These are phyloP conservation scores for Epichloe baconii DNA, from an alignment of 2,329 filamentous ascomycete species.

Conservation along the genomic window DNA sequence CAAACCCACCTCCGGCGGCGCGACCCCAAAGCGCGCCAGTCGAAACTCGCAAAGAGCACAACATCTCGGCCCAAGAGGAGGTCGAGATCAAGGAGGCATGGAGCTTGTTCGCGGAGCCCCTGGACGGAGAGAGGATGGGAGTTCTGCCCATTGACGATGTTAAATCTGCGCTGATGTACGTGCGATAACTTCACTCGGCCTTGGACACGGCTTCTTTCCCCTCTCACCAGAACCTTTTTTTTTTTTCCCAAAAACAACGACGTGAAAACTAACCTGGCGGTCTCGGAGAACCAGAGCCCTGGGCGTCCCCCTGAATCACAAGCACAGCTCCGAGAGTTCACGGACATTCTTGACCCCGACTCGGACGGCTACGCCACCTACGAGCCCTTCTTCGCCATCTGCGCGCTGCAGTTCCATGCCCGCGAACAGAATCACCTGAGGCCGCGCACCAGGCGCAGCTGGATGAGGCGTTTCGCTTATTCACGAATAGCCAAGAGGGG, in stretches of 20 bases:
- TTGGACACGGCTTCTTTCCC: no score
- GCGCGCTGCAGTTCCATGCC: conserved; percentile 70
- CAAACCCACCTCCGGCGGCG: conserved; percentile 23
- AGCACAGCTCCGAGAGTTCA: conserved; percentile 61
- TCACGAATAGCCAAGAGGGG: conserved; percentile 42
- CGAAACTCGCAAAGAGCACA: conserved; percentile 90
- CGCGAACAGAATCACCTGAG: conserved; percentile 36
- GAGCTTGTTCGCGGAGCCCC: conserved; percentile 61
- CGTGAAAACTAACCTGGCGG: background rate
- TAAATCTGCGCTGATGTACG: conserved; percentile 59
- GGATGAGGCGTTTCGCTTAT: conserved; percentile 69
- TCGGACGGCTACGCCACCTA: conserved; percentile 66
- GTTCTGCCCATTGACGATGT: conserved; percentile 56
- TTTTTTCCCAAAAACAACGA: background rate
- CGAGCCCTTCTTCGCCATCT: conserved; percentile 72
- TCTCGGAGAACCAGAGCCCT: conserved; percentile 50
- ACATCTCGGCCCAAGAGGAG: conserved; percentile 73
- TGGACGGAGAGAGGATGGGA: conserved; percentile 58
- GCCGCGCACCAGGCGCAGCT: conserved; percentile 53
- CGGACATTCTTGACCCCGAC: conserved; percentile 72
- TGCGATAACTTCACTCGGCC: conserved; percentile 3
- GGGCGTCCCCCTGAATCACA: conserved; percentile 53
- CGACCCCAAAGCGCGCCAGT: conserved; percentile 42
- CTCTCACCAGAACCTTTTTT: background rate
- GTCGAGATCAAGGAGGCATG: conserved; percentile 86